A percentile compares a stretch with the other conserved stretches of the same genome.
phyloP scores from a whole-genome alignment of 805 yeast genomes.

The Cyberlindnera mrakii region DNA sequence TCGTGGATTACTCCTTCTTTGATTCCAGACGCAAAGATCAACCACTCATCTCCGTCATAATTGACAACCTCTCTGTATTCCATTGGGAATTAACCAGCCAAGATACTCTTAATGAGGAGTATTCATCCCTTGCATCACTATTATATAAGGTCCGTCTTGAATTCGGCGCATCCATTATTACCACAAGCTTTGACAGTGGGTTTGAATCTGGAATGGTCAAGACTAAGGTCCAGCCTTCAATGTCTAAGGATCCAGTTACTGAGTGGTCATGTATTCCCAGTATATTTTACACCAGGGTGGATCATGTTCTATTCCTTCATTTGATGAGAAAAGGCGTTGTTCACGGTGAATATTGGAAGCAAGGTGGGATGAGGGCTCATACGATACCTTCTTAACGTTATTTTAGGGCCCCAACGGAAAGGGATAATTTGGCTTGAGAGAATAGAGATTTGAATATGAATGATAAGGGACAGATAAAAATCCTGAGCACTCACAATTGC shows the following conservation, averaged over 20 bases:
- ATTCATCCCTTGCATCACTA: not conserved
- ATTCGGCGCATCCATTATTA: slow-evolving; percentile 5
- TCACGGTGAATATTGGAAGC: slow-evolving; percentile 1
- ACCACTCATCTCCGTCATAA: not conserved
- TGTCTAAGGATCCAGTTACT: not conserved
- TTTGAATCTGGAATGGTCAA: slow-evolving; percentile 2
- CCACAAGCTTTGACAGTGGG: slow-evolving; percentile 5
- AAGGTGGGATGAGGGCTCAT: not conserved
- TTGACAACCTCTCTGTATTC: slow-evolving; percentile 9
- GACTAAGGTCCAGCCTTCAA: not conserved
- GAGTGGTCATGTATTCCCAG: slow-evolving; percentile 2
- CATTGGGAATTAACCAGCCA: not conserved
- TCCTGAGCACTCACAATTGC: too few species aligned
- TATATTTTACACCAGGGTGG: not conserved
- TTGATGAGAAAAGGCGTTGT: not conserved
- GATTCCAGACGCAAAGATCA: not conserved
- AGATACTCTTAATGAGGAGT: slow-evolving; percentile 1
- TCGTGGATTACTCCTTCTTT: not conserved
- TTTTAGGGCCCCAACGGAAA: not conserved
- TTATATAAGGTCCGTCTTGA: not conserved
- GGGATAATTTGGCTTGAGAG: too few species aligned
- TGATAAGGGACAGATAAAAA: too few species aligned
- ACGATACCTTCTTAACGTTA: not conserved
- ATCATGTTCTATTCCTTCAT: slow-evolving; percentile 3
- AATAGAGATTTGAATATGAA: too few species aligned